These are phyloP conservation scores for Dalbergia oliveri DNA, from an alignment of 306 rosid genomes.

Conservation along the genomic window DNA sequence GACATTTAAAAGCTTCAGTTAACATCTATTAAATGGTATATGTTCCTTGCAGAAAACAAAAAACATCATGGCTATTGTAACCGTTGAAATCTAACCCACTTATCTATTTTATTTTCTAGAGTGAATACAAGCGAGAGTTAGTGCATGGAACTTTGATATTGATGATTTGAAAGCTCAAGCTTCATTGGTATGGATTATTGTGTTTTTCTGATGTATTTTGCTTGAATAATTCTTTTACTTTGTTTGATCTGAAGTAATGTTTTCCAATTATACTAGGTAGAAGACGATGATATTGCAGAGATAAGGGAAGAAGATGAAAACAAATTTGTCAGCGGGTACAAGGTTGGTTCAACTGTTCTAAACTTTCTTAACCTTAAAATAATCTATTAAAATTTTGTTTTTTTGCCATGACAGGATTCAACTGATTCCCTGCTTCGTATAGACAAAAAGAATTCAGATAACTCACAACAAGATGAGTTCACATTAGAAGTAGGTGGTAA, in stretches of 20 bases:
- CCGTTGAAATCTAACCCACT: conserved; percentile 43
- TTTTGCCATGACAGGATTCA: conserved; percentile 60
- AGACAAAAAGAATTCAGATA: conserved; percentile 62
- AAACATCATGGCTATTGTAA: conserved; percentile 12
- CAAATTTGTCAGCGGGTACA: conserved; percentile 49
- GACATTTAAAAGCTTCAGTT: conserved; percentile 34
- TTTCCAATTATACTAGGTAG: conserved; percentile 61
- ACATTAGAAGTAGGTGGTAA: conserved; percentile 54
- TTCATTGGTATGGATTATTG: conserved; percentile 70
- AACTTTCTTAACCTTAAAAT: conserved; percentile 15
- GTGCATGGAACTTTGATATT: conserved; percentile 98
- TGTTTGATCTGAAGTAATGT: conserved; percentile 40
- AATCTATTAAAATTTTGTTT: conserved; percentile 9
- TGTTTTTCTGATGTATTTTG: conserved; percentile 13
- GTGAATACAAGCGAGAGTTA: conserved; percentile 98
- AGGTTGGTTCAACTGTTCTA: conserved; percentile 47
- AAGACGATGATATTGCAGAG: conserved; percentile 73
- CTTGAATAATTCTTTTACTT: conserved; percentile 23
- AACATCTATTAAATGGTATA: neutral
- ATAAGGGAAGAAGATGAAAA: conserved; percentile 76
- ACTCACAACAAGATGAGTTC: conserved; percentile 55
- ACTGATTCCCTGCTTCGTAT: conserved; percentile 54
- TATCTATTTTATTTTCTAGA: conserved; percentile 57
- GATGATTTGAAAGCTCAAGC: conserved; percentile 98
- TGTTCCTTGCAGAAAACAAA: conserved; percentile 29